A percentile compares a stretch with the other conserved stretches of the same genome.
Evolutionary conservation across 176 grass and related monocot genomes (phyloP).

Genomic region (Oryza longistaminata): DNA sequence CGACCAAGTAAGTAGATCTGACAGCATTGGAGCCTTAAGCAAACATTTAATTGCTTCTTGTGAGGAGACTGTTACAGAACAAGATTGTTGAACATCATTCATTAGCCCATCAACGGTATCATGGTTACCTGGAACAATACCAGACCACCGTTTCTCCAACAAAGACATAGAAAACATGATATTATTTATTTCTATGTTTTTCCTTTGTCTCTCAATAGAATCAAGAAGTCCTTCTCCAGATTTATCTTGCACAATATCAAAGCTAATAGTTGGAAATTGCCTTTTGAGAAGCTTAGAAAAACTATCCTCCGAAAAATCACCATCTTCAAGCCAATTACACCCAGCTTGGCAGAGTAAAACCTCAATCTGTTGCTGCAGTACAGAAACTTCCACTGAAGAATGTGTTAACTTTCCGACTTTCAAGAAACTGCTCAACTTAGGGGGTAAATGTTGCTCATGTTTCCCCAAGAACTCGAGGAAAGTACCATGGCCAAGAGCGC

Average conservation of each 20-base stretch:
- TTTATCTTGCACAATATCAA: slow-evolving; percentile 52
- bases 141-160: slow-evolving; percentile 71
- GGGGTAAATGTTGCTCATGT: slow-evolving; percentile 56
- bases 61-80: slow-evolving; percentile 52
- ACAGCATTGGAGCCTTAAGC: slow-evolving; percentile 88
- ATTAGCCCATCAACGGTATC: slow-evolving; percentile 28
- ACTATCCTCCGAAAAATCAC: slow-evolving; percentile 49
- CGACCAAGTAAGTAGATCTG: slow-evolving; percentile 85
- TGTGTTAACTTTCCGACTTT: slow-evolving; percentile 38
- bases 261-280: slow-evolving; percentile 80
- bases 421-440: slow-evolving; percentile 53
- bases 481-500: slow-evolving; percentile 70
- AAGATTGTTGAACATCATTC: slow-evolving; percentile 40
- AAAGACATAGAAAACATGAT: slow-evolving; percentile 74
- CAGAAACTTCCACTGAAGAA: slow-evolving; percentile 49
- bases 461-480: slow-evolving; percentile 82
- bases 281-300: slow-evolving; percentile 63
- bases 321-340: slow-evolving; percentile 50
- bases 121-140: slow-evolving; percentile 26
- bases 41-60: slow-evolving; percentile 65
- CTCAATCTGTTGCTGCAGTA: slow-evolving; percentile 62
- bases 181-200: slow-evolving; percentile 46
- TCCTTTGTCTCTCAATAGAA: slow-evolving; percentile 43
- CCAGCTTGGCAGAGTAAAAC: slow-evolving; percentile 68
- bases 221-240: slow-evolving; percentile 34